Evolutionary conservation across 495 filamentous ascomycete genomes (phyloP).

Genomic region (Daldinia concentrica): DNA sequence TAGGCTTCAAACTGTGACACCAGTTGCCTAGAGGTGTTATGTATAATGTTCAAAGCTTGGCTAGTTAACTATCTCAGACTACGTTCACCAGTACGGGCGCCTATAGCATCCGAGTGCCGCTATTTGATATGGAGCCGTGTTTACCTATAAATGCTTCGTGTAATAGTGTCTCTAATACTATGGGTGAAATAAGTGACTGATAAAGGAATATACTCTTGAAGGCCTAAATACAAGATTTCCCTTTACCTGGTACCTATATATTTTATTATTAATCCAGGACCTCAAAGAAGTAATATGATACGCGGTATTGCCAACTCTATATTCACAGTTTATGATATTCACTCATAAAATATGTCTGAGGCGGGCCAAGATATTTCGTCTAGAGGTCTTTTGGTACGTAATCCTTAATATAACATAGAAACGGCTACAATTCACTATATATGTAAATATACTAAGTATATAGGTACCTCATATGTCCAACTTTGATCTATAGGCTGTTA

Average conservation of each 20-base stretch:
- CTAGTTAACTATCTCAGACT: too few species aligned
- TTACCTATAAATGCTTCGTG: not conserved
- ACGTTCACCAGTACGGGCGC: too few species aligned
- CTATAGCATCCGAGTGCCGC: too few species aligned
- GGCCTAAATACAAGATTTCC: not conserved
- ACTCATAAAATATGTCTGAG: slow-evolving; percentile 15
- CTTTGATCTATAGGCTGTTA: slow-evolving; percentile 8
- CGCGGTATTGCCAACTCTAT: too few species aligned
- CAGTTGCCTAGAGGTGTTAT: too few species aligned
- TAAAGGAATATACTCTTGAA: not conserved
- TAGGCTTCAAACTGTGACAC: too few species aligned
- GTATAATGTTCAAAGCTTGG: too few species aligned
- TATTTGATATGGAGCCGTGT: not conserved
- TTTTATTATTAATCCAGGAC: not conserved
- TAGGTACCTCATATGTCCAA: not conserved
- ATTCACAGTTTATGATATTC: not conserved
- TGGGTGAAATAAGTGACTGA: too few species aligned
- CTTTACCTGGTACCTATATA: not conserved
- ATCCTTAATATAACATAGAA: not conserved
- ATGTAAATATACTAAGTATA: too few species aligned
- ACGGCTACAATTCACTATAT: not conserved
- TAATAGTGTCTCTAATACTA: not conserved
- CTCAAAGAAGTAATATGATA: too few species aligned
- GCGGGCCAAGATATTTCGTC: slow-evolving; percentile 22
- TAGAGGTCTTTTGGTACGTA: slow-evolving; percentile 13